Evolutionary conservation across 495 filamentous ascomycete genomes (phyloP).

Genomic region (Podospora conica): DNA sequence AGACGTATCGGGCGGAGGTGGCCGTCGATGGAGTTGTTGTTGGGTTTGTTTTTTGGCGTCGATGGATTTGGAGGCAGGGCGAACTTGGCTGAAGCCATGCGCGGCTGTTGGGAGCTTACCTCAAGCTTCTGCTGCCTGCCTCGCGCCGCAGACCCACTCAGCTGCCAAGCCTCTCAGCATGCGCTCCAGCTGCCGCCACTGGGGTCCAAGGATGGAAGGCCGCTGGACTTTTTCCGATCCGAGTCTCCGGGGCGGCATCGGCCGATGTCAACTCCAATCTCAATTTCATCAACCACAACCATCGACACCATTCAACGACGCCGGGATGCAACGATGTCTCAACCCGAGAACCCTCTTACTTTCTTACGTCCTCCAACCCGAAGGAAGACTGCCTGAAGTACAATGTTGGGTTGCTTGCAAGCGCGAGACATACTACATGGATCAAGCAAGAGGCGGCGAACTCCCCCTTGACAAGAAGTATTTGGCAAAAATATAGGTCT

Average conservation of each 20-base stretch:
- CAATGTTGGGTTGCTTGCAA: too few relatives aligned
- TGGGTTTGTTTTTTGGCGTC: background rate
- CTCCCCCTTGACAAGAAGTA: too few relatives aligned
- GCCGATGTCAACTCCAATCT: background rate
- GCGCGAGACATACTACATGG: too few relatives aligned
- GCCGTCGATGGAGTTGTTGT: constrained; percentile 5
- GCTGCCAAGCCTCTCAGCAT: constrained; percentile 1
- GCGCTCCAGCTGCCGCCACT: background rate
- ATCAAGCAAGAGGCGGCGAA: too few relatives aligned
- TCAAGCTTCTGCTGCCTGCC: constrained; percentile 14
- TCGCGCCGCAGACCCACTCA: background rate
- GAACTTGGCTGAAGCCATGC: constrained; percentile 4
- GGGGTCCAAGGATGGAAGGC: too few relatives aligned
- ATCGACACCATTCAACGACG: background rate
- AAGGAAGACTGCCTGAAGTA: background rate
- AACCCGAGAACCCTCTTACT: background rate
- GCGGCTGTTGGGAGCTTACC: constrained; percentile 11
- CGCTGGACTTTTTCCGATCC: background rate
- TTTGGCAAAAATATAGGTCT: too few relatives aligned
- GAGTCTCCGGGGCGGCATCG: background rate
- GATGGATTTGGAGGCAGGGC: background rate
- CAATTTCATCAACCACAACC: background rate
- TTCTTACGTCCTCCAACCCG: background rate
- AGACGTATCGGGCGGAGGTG: background rate
- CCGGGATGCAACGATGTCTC: background rate